These are phyloP conservation scores for Hibiscus tridactylites DNA, from an alignment of 345 rosid species.

Conservation along the genomic window DNA sequence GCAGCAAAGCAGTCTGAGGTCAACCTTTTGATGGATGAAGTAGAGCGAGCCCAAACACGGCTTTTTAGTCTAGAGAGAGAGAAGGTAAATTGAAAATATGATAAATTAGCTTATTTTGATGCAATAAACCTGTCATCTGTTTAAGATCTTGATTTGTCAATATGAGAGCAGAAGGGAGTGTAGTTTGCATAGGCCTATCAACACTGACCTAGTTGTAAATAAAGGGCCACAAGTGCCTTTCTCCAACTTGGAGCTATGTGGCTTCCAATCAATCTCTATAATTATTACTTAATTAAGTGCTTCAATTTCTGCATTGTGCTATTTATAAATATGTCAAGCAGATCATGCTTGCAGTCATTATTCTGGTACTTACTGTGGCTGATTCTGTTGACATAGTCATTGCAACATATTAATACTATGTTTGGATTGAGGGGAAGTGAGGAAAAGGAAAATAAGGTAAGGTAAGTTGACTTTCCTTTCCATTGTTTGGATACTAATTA, in stretches of 20 bases:
- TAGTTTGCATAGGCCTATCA: neutral
- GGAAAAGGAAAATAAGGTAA: no score
- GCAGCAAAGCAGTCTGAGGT: constrained; percentile 94
- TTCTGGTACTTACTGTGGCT: neutral
- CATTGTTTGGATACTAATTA: no score
- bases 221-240: neutral
- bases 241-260: neutral
- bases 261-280: neutral
- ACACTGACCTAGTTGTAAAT: neutral
- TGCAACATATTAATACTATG: neutral
- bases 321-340: neutral
- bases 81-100: constrained; percentile 39
- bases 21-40: constrained; percentile 95
- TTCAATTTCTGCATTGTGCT: neutral
- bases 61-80: constrained; percentile 93
- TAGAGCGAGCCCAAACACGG: constrained; percentile 94
- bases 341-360: neutral
- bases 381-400: neutral
- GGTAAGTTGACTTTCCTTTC: no score
- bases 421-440: no score
- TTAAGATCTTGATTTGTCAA: neutral
- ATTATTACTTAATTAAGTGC: neutral
- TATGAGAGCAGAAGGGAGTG: neutral
- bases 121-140: neutral
- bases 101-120: neutral